Conservation (phyloP, 208 protist species). For the Tetramitus jugosus region DNA sequence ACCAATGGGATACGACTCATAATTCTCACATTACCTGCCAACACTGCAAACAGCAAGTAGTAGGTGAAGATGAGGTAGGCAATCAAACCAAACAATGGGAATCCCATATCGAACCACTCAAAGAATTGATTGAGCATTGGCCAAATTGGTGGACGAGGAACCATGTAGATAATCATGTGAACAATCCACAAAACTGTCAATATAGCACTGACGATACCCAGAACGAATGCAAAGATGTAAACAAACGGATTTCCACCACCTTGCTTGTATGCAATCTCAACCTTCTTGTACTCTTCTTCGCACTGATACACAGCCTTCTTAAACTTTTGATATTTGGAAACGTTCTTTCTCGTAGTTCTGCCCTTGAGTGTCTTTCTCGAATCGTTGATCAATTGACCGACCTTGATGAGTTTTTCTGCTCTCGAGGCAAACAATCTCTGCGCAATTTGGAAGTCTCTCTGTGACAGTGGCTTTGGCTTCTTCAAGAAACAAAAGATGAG, state of each 20-base stretch:
- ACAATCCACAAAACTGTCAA: conserved; percentile 1
- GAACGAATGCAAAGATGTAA: not conserved
- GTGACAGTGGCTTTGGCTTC: not conserved
- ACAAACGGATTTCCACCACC: not conserved
- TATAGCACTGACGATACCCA: not conserved
- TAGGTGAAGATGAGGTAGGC: not conserved
- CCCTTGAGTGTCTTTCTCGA: not conserved
- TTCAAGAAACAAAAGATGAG: not conserved
- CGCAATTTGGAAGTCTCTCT: not conserved
- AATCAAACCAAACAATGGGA: not conserved
- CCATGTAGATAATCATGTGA: not conserved
- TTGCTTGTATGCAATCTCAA: not conserved
- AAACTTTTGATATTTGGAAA: not conserved
- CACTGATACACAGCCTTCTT: not conserved
- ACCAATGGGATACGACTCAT: not conserved
- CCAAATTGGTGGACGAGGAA: not conserved
- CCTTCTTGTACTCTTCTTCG: not conserved
- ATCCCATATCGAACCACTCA: not conserved
- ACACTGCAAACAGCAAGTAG: not conserved
- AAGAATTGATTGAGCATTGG: not conserved
- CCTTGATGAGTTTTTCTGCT: not conserved
- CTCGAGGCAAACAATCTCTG: not conserved
- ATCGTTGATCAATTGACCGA: not conserved
- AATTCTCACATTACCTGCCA: not conserved
- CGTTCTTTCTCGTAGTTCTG: not conserved